These are phyloP conservation scores for Dentipellis sp. DNA, from an alignment of 768 basidiomycete species.

Conservation along the genomic window DNA sequence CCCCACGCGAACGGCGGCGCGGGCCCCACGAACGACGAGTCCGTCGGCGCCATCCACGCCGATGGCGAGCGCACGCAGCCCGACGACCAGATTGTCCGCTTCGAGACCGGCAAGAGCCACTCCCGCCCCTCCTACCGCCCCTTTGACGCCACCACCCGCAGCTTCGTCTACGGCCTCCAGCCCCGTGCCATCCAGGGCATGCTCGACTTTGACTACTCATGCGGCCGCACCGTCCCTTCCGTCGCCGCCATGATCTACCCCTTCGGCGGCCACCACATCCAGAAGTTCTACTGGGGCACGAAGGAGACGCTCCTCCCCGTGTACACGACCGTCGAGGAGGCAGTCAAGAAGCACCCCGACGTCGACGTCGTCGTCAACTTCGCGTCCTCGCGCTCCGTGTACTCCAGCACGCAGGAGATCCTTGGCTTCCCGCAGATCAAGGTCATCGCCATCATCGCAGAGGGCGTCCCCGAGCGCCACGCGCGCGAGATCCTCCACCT, in stretches of 20 bases:
- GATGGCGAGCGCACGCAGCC: constrained; percentile 77
- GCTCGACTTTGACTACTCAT: constrained; percentile 99
- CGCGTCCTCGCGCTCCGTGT: constrained; percentile 87
- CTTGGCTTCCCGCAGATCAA: constrained; percentile 62
- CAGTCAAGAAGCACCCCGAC: constrained; percentile 89
- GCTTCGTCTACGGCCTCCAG: constrained; percentile 97
- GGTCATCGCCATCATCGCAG: constrained; percentile 89
- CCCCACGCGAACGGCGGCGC: constrained; percentile 27
- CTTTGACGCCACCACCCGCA: constrained; percentile 89
- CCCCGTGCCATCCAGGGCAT: constrained; percentile 98
- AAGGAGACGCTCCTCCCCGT: constrained; percentile 98
- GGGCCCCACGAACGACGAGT: constrained; percentile 20
- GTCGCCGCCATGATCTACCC: constrained; percentile 99
- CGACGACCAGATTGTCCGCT: constrained; percentile 85
- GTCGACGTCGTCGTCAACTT: constrained; percentile 99
- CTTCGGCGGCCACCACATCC: constrained; percentile 99
- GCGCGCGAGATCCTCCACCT: constrained; percentile 92
- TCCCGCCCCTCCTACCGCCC: constrained; percentile 77
- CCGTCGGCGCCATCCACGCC: constrained; percentile 65
- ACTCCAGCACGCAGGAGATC: constrained; percentile 89
- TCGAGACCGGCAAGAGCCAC: constrained; percentile 42
- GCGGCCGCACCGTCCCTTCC: constrained; percentile 81
- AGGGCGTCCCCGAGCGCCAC: constrained; percentile 97
- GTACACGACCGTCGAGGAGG: constrained; percentile 87
- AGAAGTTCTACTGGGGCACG: constrained; percentile 99